A percentile compares a stretch with the other conserved stretches of the same genome.
Evolutionary conservation across 768 basidiomycete species (phyloP).

Genomic region (Kwoniella dejecticola): DNA sequence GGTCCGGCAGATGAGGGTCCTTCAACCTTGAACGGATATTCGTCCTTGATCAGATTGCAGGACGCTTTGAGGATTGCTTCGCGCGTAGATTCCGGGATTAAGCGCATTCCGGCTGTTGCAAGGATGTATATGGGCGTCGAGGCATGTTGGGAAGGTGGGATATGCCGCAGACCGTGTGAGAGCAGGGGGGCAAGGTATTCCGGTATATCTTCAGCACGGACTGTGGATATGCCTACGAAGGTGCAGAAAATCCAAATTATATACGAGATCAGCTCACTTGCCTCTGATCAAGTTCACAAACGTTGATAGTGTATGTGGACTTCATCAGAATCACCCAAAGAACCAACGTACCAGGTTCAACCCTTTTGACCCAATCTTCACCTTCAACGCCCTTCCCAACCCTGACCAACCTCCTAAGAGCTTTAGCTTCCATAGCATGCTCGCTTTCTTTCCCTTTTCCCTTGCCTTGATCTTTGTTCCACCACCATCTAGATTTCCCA

Average conservation of each 20-base stretch:
- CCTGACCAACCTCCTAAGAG: constrained; percentile 64
- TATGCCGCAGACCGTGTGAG: constrained; percentile 73
- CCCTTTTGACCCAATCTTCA: constrained; percentile 85
- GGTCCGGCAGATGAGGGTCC: constrained; percentile 68
- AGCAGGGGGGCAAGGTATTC: constrained; percentile 80
- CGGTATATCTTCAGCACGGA: constrained; percentile 71
- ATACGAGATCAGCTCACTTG: too few species aligned
- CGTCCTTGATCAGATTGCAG: constrained; percentile 71
- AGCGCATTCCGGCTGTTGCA: constrained; percentile 96
- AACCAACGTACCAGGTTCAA: constrained; percentile 78
- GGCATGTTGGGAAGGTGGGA: constrained; percentile 81
- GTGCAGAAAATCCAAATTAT: too few species aligned
- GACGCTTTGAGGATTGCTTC: constrained; percentile 71
- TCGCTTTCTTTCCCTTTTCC: constrained; percentile 60
- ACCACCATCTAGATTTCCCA: constrained; percentile 73
- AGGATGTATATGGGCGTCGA: constrained; percentile 90
- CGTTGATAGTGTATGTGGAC: too few species aligned
- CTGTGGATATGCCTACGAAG: constrained; percentile 77
- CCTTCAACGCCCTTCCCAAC: constrained; percentile 90
- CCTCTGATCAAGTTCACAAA: too few species aligned
- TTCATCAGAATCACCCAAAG: background rate
- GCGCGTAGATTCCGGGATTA: constrained; percentile 71
- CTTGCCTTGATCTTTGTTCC: constrained; percentile 62
- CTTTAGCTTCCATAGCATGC: constrained; percentile 48
- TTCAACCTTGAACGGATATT: constrained; percentile 79